Conservation (phyloP, 192 early-diverging fungal genomes). For the Backusella psychrophila region DNA sequence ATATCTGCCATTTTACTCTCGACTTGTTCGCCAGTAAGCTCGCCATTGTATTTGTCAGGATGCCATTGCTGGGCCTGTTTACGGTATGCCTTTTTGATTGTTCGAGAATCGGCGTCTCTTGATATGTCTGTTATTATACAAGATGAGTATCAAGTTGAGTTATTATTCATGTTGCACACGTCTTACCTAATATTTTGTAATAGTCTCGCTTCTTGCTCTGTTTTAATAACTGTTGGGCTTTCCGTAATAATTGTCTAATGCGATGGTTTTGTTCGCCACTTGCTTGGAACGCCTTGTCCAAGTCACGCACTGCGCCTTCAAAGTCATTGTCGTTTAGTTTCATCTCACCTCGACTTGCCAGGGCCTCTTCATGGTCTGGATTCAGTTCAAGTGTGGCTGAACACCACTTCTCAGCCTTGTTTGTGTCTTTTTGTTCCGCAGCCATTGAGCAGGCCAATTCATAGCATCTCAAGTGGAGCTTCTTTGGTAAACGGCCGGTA, state of each 20-base stretch:
- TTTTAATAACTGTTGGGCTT: conserved; percentile 59
- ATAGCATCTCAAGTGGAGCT: conserved; percentile 44
- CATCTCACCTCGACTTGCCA: conserved; percentile 70
- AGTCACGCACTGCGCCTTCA: conserved; percentile 76
- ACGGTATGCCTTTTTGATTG: conserved; percentile 92
- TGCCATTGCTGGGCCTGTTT: conserved; percentile 88
- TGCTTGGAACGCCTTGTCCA: conserved; percentile 66
- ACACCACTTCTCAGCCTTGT: conserved; percentile 65
- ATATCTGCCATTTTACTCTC: conserved; percentile 89
- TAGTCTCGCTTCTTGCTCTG: conserved; percentile 80
- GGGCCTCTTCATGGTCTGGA: conserved; percentile 67
- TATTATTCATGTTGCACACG: too few relatives aligned
- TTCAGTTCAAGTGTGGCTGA: conserved; percentile 68
- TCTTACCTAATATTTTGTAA: conserved; percentile 81
- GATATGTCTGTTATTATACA: conserved; percentile 54
- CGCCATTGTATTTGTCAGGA: conserved; percentile 77
- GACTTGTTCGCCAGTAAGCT: conserved; percentile 71
- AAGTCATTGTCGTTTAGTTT: conserved; percentile 67
- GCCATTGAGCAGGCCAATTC: conserved; percentile 56
- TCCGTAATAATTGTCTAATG: conserved; percentile 54
- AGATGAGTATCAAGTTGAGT: neutral
- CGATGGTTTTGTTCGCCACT: conserved; percentile 52
- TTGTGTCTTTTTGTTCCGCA: conserved; percentile 50
- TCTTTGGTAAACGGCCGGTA: conserved; percentile 37
- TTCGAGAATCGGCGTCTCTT: conserved; percentile 63